Conservation (phyloP, 345 rosid species). For the Gossypium ekmanianum region DNA sequence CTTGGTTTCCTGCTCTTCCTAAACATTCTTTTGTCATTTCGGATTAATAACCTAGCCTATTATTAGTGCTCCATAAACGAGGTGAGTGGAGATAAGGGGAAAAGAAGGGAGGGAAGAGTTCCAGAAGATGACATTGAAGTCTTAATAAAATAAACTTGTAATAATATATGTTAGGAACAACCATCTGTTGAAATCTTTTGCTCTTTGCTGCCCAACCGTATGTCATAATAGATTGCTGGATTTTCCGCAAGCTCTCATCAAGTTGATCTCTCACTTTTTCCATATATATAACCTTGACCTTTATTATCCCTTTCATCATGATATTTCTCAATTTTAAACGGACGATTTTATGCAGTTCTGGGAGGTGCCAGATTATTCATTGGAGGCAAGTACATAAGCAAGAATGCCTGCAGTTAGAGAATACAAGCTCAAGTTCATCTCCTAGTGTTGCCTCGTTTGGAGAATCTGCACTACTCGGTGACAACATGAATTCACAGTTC, state of each 20-base stretch:
- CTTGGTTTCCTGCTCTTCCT: neutral
- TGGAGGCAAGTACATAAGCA: slow-evolving; percentile 82
- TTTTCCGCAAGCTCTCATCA: neutral
- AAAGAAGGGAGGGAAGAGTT: neutral
- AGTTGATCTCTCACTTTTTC: neutral
- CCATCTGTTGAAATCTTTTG: neutral
- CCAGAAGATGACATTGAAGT: neutral
- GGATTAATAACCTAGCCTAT: neutral
- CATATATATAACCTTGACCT: neutral
- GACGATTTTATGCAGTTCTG: slow-evolving; percentile 55
- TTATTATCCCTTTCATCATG: neutral
- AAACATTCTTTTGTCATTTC: neutral
- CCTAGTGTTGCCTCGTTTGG: slow-evolving; percentile 34
- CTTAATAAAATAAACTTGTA: neutral
- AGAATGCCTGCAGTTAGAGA: slow-evolving; percentile 52
- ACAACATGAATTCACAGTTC: slow-evolving; percentile 30
- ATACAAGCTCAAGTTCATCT: slow-evolving; percentile 38
- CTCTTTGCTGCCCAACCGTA: neutral
- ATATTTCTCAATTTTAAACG: slow-evolving; percentile 7
- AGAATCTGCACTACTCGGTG: slow-evolving; percentile 30
- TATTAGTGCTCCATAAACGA: neutral
- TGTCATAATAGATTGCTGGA: neutral
- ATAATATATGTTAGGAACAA: neutral
- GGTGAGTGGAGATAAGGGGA: neutral
- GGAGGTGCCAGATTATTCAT: slow-evolving; percentile 87